Evolutionary conservation across 768 basidiomycete species (phyloP).

Genomic region (Tricholoma hemisulphureum): DNA sequence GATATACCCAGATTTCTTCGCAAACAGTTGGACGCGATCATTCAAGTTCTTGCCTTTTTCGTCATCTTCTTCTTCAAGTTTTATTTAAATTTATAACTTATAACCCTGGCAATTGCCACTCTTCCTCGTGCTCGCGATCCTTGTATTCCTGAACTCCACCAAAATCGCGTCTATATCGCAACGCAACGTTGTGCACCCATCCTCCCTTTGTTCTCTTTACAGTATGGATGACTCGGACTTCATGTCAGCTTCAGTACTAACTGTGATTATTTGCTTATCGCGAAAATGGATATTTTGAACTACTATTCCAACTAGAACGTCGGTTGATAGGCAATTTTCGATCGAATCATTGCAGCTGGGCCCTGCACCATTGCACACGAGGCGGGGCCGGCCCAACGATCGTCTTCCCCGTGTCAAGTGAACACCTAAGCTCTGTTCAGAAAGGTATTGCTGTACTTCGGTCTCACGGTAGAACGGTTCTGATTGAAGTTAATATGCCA

Average conservation of each 20-base stretch:
- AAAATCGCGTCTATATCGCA: not conserved
- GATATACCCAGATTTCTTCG: slow-evolving; percentile 11
- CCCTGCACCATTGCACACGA: slow-evolving; percentile 20
- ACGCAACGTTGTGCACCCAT: not conserved
- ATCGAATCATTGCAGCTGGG: not conserved
- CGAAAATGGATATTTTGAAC: not conserved
- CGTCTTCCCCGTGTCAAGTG: slow-evolving; percentile 21
- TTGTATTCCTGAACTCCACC: not conserved
- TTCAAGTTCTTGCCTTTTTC: slow-evolving; percentile 15
- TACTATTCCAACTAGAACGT: not conserved
- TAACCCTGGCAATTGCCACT: not conserved
- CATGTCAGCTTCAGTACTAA: not conserved
- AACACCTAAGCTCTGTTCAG: slow-evolving; percentile 11
- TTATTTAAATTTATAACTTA: too few relatives aligned
- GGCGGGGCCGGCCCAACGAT: slow-evolving; percentile 23
- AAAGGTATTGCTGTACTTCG: not conserved
- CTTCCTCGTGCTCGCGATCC: not conserved
- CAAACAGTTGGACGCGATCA: slow-evolving; percentile 19
- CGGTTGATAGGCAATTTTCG: not conserved
- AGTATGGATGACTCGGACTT: too few relatives aligned
- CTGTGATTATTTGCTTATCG: not conserved
- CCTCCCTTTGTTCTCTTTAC: not conserved
- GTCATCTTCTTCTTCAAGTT: slow-evolving; percentile 9
- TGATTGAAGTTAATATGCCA: slow-evolving; percentile 1
- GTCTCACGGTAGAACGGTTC: not conserved